Base-by-base conservation (phyloP, 352 stramenopile genomes). In the Peronospora belbahrii region DNA sequence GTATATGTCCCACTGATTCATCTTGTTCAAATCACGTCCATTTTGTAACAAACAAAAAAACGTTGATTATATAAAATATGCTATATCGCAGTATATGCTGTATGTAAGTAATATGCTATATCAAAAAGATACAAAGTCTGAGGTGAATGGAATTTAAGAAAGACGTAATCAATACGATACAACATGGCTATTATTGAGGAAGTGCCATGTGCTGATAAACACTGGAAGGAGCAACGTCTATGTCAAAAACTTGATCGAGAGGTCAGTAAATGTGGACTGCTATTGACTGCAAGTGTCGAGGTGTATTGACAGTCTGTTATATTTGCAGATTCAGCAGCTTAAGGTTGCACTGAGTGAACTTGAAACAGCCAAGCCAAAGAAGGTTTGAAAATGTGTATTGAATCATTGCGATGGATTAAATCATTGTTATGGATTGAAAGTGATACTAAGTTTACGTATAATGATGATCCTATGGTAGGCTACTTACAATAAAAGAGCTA, bases 261-360 rank as follows among this genome's bases (percentile, higher is more conserved):
- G 42, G 69, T 79, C n/a, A n/a, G n/a, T n/a, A n/a, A n/a, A n/a
- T n/a, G n/a, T n/a, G n/a, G n/a, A n/a, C n/a, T n/a, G n/a, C n/a
- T 5, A 17, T 2, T 1, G 17, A 30, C n/a, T 10, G n/a, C n/a
- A 15, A 4, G 14, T 20, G 2, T 24, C 3, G 20, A 31, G 1
- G 17, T 10, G n/a, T 57, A 10, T 22, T 58, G 10, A 52, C 9
- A 13, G 3, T 23, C 33, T 48, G 15, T 28, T n/a, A n/a, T 8
- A 6, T 17, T 2, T 5, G 39, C 48, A 92, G 81, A 90, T 90
- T 53, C 78, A 80, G 25, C 62, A 87, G 46, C 57, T 90, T 6
- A 70, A 88, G 35, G 78, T 92, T 6, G 75, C 78, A 27, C 65
- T 92, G 56, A 62, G 55, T 8, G 78, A 92, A 44, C 45, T 92